A percentile compares a stretch with the other conserved stretches of the same genome.
phyloP scores from a whole-genome alignment of 108 stramenopile genomes.

The Epithemia pelagica region DNA sequence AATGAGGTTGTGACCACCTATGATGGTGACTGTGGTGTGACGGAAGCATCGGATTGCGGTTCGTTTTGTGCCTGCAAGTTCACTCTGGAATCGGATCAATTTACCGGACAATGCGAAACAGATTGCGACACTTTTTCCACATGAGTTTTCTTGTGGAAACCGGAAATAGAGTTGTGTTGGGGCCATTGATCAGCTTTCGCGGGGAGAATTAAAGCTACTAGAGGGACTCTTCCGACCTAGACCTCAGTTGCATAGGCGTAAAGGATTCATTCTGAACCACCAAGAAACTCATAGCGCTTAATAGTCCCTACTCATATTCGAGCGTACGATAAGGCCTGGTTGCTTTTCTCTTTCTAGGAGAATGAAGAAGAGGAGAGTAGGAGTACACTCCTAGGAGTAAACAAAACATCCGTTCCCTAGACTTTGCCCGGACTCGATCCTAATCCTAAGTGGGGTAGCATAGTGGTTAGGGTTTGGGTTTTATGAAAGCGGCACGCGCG shows the following conservation, averaged over 20 bases:
- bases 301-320: too few species aligned
- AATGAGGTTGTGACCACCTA: slow-evolving; percentile 1
- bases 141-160: too few species aligned
- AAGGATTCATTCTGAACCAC: background rate
- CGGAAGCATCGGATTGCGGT: background rate
- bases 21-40: background rate
- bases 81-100: background rate
- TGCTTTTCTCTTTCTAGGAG: too few species aligned
- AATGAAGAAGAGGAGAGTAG: too few species aligned
- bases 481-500: too few species aligned
- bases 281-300: too few species aligned
- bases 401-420: too few species aligned
- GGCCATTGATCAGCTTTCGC: background rate
- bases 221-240: background rate
- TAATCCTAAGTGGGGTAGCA: too few species aligned
- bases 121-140: background rate
- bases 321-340: too few species aligned
- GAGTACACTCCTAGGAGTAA: too few species aligned
- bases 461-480: too few species aligned
- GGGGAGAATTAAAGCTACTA: background rate
- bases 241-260: background rate
- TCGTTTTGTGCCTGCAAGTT: slow-evolving; percentile 5
- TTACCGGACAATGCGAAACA: background rate
- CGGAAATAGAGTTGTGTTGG: background rate
- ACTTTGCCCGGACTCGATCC: too few species aligned